These are phyloP conservation scores for Saururus chinensis DNA, from an alignment of 164 flowering plant genomes.

Conservation along the genomic window DNA sequence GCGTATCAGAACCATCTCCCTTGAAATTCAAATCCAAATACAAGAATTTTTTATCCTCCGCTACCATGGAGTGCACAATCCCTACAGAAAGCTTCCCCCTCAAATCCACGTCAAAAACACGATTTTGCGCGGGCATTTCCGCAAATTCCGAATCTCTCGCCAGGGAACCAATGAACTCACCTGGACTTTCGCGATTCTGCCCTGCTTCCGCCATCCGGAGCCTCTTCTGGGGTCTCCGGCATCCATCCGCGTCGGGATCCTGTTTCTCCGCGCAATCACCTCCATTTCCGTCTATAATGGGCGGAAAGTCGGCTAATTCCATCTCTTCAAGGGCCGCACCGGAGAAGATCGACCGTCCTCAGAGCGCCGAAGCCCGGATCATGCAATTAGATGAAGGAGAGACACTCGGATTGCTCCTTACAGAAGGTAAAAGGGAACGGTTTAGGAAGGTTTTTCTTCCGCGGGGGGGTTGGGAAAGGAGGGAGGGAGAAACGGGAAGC, in stretches of 20 bases:
- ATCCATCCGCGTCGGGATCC: background rate
- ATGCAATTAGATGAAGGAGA: background rate
- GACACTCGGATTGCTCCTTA: too few species aligned
- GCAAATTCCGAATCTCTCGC: constrained; percentile 3
- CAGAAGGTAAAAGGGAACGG: too few species aligned
- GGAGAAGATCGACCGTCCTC: background rate
- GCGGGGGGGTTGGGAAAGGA: too few species aligned
- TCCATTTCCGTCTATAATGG: background rate
- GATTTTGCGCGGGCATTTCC: constrained; percentile 6
- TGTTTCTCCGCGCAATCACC: background rate
- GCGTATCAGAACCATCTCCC: background rate
- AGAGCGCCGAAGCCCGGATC: background rate
- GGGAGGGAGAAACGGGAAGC: too few species aligned
- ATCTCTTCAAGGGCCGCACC: background rate
- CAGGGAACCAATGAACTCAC: background rate
- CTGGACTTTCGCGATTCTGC: background rate
- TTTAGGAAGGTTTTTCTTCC: too few species aligned
- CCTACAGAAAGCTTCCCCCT: constrained; percentile 10
- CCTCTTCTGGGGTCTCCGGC: background rate
- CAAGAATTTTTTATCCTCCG: background rate
- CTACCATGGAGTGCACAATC: constrained; percentile 2
- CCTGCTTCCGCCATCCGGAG: background rate
- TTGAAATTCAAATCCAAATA: constrained; percentile 1
- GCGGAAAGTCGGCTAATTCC: background rate
- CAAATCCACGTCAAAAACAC: constrained; percentile 17